Evolutionary conservation across 306 rosid genomes (phyloP), one percentile per base, ranked within the genome.

Genomic region (Mimosa pudica): DNA sequence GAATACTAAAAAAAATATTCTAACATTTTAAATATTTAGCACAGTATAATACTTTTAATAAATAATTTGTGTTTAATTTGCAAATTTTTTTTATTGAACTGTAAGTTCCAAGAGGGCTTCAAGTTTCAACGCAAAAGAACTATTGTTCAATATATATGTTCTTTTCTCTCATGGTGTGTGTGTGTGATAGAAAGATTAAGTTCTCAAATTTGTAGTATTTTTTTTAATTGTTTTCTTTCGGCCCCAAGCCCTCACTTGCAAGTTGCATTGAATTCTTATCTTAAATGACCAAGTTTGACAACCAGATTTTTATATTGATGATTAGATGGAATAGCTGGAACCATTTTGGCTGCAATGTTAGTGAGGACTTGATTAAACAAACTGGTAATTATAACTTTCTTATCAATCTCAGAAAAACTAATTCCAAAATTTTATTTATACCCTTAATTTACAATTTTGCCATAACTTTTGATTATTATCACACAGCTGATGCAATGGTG

Each of bases 401-500:
- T 73, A 32, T 76, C 51, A 45, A 66, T 45, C 10, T 1, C 41
- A 60, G 67, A 20, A 24, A 17, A 84, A 62, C 51, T 38, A 51
- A 7, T 66, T 51, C 4, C 6, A 55, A 62, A 55, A 60, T 24
- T 24, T 20, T 24, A 24, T 60, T 10, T 20, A 60, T 20, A 16
- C 17, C 6, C 7, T 60, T 8, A 3, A 20, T 18, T 60, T 24
- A 20, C 65, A 20, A 58, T 58, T 58, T 1, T 58, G 24, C 42
- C 18, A 61, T 60, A 46, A 30, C 13, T 60, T 24, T 33, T 73
- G 18, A 24, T 5, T 54, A 24, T 24, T 24, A 30, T 67, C 48
- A 16, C 83, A 93, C 87, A 93, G 97, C 92, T 73, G 94, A 90
- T 83, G 96, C 97, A 61, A 86, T 93, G 91, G 91, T 93, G 63